Conservation (phyloP, 768 basidiomycete species). For the Boletellus sp. region DNA sequence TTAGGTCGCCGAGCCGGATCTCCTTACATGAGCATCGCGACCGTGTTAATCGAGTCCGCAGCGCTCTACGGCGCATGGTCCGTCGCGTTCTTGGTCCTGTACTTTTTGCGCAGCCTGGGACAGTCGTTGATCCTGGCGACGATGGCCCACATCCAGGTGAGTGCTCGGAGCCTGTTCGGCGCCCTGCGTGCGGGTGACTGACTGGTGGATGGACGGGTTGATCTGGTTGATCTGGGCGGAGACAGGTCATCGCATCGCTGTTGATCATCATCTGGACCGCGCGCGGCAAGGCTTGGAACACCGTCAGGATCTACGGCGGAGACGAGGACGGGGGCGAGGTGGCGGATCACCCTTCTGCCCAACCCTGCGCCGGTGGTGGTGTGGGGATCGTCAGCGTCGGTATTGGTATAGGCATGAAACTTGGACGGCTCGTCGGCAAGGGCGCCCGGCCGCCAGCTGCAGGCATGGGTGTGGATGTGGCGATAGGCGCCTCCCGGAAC, state of each 20-base stretch:
- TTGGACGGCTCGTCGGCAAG: too few species aligned
- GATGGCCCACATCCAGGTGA: constrained; percentile 22
- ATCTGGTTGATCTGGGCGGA: neutral
- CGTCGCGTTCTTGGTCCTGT: constrained; percentile 20
- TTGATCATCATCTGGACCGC: constrained; percentile 25
- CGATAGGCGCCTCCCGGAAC: neutral
- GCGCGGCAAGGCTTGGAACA: constrained; percentile 20
- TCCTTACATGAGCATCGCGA: constrained; percentile 22
- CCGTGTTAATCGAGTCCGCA: constrained; percentile 25
- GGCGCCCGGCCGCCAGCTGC: too few species aligned
- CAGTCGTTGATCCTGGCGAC: constrained; percentile 23
- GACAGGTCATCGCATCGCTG: constrained; percentile 25
- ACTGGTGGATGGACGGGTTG: too few species aligned
- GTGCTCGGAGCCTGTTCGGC: neutral
- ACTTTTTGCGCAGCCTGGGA: constrained; percentile 9
- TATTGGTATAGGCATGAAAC: too few species aligned
- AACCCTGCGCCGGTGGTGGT: neutral
- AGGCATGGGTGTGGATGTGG: neutral
- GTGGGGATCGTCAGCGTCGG: neutral
- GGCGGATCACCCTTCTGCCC: neutral
- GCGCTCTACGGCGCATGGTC: constrained; percentile 25
- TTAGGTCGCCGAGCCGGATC: constrained; percentile 14
- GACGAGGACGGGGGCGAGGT: neutral
- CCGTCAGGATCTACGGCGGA: neutral
- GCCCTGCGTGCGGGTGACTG: too few species aligned